Conservation (phyloP, 768 basidiomycete genomes). For the Phlegmacium glaucopus region DNA sequence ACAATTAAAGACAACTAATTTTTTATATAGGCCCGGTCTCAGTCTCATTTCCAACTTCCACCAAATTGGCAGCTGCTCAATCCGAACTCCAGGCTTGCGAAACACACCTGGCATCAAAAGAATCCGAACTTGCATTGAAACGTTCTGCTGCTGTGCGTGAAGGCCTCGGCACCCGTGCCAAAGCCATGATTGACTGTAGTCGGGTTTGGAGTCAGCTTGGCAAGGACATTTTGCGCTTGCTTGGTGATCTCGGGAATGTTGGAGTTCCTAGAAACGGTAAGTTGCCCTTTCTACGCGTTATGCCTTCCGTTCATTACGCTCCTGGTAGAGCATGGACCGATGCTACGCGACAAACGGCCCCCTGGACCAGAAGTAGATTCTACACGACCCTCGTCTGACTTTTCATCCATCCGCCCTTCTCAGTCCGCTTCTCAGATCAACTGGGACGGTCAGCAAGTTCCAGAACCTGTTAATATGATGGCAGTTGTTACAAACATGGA, state of each 20-base stretch:
- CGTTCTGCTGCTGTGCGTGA: conserved; percentile 55
- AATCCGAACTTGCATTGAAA: conserved; percentile 53
- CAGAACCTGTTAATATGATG: conserved; percentile 5
- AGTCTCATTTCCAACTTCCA: conserved; percentile 26
- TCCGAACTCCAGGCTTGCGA: conserved; percentile 83
- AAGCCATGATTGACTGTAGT: conserved; percentile 67
- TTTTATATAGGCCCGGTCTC: conserved; percentile 16
- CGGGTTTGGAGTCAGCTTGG: conserved; percentile 68
- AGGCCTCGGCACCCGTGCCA: conserved; percentile 60
- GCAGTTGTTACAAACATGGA: conserved; percentile 12
- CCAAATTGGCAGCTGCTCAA: conserved; percentile 67
- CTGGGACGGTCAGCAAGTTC: conserved; percentile 9
- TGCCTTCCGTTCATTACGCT: neutral
- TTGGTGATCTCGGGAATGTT: conserved; percentile 33
- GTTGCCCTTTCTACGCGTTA: neutral
- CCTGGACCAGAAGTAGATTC: conserved; percentile 10
- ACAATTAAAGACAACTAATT: neutral
- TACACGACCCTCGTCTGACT: conserved; percentile 41
- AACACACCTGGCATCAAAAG: conserved; percentile 64
- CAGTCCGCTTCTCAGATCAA: conserved; percentile 70
- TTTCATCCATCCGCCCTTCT: conserved; percentile 70
- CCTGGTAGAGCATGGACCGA: neutral
- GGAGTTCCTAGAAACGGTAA: conserved; percentile 1
- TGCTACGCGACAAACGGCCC: neutral
- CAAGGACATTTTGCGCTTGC: conserved; percentile 47